These are phyloP conservation scores for Solanum corneliomulleri DNA, from an alignment of 257 asterid species.

Conservation along the genomic window DNA sequence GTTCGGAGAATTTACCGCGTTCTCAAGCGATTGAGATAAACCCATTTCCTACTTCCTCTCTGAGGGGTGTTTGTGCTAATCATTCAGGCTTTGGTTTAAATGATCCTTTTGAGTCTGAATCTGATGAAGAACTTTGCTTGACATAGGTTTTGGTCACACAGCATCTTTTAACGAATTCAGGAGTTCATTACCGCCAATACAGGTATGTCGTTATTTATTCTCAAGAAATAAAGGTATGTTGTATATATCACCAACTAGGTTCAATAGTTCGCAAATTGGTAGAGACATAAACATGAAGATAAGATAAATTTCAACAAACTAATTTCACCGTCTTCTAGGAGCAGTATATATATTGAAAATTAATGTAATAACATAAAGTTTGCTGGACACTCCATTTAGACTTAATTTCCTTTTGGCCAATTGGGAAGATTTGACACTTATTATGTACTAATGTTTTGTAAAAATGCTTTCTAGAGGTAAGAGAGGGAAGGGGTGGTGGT, in stretches of 20 bases:
- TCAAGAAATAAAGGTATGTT: conserved; percentile 34
- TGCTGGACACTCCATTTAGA: not conserved
- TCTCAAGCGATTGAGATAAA: conserved; percentile 41
- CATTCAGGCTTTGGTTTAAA: conserved; percentile 34
- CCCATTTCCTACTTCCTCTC: conserved; percentile 39
- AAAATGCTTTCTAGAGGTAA: not conserved
- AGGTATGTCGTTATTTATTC: conserved; percentile 29
- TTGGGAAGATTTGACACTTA: not conserved
- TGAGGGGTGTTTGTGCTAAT: conserved; percentile 20
- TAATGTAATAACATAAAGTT: not conserved
- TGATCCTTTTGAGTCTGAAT: conserved; percentile 37
- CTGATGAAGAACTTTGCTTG: conserved; percentile 28
- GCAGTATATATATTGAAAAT: not conserved
- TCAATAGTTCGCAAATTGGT: not conserved
- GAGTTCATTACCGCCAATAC: conserved; percentile 24
- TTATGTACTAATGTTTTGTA: not conserved
- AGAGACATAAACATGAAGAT: not conserved
- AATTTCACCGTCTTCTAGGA: not conserved
- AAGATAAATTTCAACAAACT: too few relatives aligned
- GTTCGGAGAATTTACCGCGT: conserved; percentile 23
- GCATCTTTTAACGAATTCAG: conserved; percentile 30
- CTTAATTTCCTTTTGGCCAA: not conserved
- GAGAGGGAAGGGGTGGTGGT: not conserved
- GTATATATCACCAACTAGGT: not conserved
- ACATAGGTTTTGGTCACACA: conserved; percentile 26